These are phyloP conservation scores for Trichoderma cornu-damae DNA, from an alignment of 2,329 filamentous ascomycete species.

Conservation along the genomic window DNA sequence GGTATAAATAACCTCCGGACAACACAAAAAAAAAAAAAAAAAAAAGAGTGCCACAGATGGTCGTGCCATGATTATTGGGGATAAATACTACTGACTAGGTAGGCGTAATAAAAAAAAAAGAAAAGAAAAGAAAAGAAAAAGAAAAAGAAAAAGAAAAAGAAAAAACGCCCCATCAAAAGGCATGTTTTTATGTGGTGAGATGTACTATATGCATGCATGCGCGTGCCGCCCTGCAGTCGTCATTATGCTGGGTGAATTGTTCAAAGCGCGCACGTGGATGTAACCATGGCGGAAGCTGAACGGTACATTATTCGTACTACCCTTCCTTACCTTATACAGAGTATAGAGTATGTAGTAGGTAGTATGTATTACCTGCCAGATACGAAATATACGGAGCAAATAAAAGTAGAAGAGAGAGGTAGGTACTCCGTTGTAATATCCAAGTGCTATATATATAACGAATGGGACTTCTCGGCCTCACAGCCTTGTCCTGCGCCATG, in stretches of 20 bases:
- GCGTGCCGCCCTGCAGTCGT: slow-evolving; percentile 8
- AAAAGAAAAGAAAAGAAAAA: too few relatives aligned
- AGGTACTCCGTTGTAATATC: too few relatives aligned
- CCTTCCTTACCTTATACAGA: too few relatives aligned
- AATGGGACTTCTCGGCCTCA: not conserved
- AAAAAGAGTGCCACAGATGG: not conserved
- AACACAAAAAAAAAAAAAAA: not conserved
- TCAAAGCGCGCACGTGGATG: not conserved
- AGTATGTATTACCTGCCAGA: too few relatives aligned
- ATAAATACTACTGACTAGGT: too few relatives aligned
- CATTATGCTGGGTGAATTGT: slow-evolving; percentile 2
- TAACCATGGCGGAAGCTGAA: not conserved
- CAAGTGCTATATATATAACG: too few relatives aligned
- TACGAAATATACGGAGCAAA: too few relatives aligned
- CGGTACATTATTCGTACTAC: not conserved
- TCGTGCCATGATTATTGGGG: not conserved
- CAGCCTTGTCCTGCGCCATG: not conserved
- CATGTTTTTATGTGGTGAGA: slow-evolving; percentile 9
- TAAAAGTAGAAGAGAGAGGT: too few relatives aligned
- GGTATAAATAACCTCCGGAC: not conserved
- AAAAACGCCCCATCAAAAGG: slow-evolving; percentile 1
- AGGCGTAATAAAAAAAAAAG: slow-evolving; percentile 6
- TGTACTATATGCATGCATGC: not conserved
- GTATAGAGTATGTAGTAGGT: not conserved
- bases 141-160: too few relatives aligned